Base-by-base conservation (phyloP, 2,329 filamentous ascomycete species). In the Whalleya microplaca region DNA sequence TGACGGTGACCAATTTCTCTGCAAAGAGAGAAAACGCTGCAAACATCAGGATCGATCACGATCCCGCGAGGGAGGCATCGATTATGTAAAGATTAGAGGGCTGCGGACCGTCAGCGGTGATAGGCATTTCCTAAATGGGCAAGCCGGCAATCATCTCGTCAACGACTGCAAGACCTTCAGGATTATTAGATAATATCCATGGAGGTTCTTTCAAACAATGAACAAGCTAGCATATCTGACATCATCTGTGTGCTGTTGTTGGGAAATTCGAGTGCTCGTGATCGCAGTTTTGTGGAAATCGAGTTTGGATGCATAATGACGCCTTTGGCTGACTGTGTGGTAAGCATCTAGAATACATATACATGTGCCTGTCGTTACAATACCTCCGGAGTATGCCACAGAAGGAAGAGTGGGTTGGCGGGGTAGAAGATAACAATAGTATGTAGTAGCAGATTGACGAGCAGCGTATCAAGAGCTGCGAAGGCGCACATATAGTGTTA, bases 251-350 rank as follows among this genome's bases (percentile, higher is more conserved):
- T 7, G 8, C 4, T 52, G 20, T 27, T 3, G n/a, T 40, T 10
- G 14, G 16, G 32, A 46, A 21, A 32, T 14, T 18, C 29, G 29
- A 12, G 32, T n/a, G 32, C 32, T 37, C 32, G 14, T 37, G 32
- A 37, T 37, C 32, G 32, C 14, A 16, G 14, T 7, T 37, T 14
- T 12, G 8, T 37, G 14, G 3, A 12, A 37, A 37, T 16, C 32
- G 29, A 32, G 21, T 48, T 45, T 21, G 45, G 43, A 57, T 59
- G 56, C 53, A 57, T 27, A 59, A 59, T 62, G 59, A 62, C 53
- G 53, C 46, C 19, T 20, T 9, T 27, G 14, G 32, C 3, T 12
- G 5, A 37, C 4, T 12, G 7, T 14, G 9, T 7, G 32, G 32
- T 37, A 37, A 12, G 4, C 9, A 4, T 27, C 23, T 9, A 27